Base-by-base conservation (phyloP, 2,329 filamentous ascomycete species). In the Blastomyces parvus region DNA sequence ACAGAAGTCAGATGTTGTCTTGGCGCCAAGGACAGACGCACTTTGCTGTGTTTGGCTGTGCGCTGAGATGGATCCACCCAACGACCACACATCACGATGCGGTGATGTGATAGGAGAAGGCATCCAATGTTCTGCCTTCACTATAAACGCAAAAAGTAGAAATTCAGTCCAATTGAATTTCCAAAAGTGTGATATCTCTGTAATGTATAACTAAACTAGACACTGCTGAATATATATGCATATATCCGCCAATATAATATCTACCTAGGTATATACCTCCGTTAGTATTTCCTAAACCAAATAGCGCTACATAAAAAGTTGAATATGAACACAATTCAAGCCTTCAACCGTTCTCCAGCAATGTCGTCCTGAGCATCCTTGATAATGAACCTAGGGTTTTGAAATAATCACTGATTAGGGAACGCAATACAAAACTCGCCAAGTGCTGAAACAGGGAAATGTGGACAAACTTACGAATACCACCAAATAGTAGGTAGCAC, bases 291-390 rank as follows among this genome's bases (percentile, higher is more conserved):
- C 14, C 53, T 30, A 11, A 59, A 33, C 27, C 27, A 27, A 59
- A 59, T 30, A 19, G 14, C 27, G 19, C 42, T 59, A 50, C 25
- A 52, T 36, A 17, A 38, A 22, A 40, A 27, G 25, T 22, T 42
- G 33, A 55, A 53, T 19, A 53, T n/a, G 14, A 25, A 33, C n/a
- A 38, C 7, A 25, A 27, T 30, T 76, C 73, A 88, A 68, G 86
- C 85, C 76, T 96, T 96, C 64, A 90, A 77, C 70, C 90, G 83
- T 70, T 86, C 83, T 66, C 83, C 83, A 52, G 88, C 84, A 69
- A 96, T 82, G 70, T 96, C 92, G 70, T 95, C 88, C 71, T 89
- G 85, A 4, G 91, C 86, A 74, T 97, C 92, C 75, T 86, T 92
- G 66, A 96, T 79, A 66, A 97, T 79, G 75, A 96, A 97, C 70